These are phyloP conservation scores for Solanum hybrid DNA, from an alignment of 305 asterid species.

Conservation along the genomic window DNA sequence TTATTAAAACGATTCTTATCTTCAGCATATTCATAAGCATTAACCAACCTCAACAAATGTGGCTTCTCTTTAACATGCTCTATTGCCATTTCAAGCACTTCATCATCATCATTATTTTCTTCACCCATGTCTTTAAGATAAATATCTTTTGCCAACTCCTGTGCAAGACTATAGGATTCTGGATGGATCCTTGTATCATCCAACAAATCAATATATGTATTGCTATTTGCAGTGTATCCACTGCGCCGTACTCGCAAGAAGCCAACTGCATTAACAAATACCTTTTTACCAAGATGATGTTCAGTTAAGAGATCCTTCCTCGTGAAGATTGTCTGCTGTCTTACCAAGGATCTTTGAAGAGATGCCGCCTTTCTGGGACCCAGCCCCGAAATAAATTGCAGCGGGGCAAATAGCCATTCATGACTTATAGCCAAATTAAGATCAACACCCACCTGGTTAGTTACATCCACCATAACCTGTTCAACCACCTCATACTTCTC, in stretches of 20 bases:
- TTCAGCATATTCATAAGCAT: conserved; percentile 62
- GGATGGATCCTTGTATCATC: conserved; percentile 99
- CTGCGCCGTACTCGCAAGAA: conserved; percentile 85
- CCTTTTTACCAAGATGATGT: conserved; percentile 85
- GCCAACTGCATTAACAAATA: conserved; percentile 91
- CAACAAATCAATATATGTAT: conserved; percentile 79
- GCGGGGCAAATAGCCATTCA: conserved; percentile 94
- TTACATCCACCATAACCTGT: conserved; percentile 87
- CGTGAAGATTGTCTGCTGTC: conserved; percentile 82
- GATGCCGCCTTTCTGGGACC: conserved; percentile 98
- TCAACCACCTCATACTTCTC: conserved; percentile 88
- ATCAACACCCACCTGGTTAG: conserved; percentile 96
- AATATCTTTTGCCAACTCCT: conserved; percentile 90
- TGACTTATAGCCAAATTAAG: conserved; percentile 87
- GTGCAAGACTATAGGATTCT: conserved; percentile 83
- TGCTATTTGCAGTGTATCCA: conserved; percentile 81
- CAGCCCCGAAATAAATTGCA: conserved; percentile 91
- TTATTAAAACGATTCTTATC: conserved; percentile 49
- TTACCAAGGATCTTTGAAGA: conserved; percentile 75
- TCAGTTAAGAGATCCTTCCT: conserved; percentile 81
- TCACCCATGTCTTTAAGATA: conserved; percentile 66
- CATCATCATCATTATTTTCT: conserved; percentile 80
- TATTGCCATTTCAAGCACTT: conserved; percentile 84
- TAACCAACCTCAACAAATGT: conserved; percentile 59
- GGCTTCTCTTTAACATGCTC: conserved; percentile 97